A percentile compares a stretch with the other conserved stretches of the same genome.
Conservation (phyloP, 1,284 basidiomycete genomes). For the Schizophyllum commune region DNA sequence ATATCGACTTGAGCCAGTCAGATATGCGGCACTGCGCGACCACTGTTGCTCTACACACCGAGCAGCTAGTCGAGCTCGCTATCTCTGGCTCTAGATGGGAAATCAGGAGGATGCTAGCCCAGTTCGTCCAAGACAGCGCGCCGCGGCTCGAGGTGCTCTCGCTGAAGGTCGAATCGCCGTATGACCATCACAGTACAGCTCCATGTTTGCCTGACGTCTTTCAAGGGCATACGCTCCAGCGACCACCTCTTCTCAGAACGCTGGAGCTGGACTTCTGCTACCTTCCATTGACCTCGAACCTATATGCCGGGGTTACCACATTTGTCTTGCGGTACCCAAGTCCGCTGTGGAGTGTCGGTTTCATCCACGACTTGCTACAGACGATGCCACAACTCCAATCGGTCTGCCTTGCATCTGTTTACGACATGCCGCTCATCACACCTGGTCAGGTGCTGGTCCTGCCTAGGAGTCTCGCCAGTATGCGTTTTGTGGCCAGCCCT, state of each 20-base stretch:
- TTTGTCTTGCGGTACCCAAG: neutral
- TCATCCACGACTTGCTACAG: neutral
- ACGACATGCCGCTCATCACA: too few relatives aligned
- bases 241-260: neutral
- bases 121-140: neutral
- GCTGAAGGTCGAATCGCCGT: neutral
- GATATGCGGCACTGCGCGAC: neutral
- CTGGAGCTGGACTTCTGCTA: neutral
- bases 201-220: neutral
- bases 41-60: neutral
- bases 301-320: neutral
- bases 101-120: neutral
- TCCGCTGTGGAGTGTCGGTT: too few relatives aligned
- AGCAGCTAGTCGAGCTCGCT: neutral
- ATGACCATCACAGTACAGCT: neutral
- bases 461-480: too few relatives aligned
- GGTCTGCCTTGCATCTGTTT: neutral
- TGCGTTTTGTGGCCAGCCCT: too few relatives aligned
- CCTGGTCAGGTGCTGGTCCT: too few relatives aligned
- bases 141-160: neutral
- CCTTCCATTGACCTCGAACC: neutral
- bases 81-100: neutral
- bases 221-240: too few relatives aligned
- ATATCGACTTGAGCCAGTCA: neutral
- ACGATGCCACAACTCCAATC: neutral